phyloP scores from a whole-genome alignment of 2,329 filamentous ascomycete genomes.

The Pseudogymnoascus sp. region DNA sequence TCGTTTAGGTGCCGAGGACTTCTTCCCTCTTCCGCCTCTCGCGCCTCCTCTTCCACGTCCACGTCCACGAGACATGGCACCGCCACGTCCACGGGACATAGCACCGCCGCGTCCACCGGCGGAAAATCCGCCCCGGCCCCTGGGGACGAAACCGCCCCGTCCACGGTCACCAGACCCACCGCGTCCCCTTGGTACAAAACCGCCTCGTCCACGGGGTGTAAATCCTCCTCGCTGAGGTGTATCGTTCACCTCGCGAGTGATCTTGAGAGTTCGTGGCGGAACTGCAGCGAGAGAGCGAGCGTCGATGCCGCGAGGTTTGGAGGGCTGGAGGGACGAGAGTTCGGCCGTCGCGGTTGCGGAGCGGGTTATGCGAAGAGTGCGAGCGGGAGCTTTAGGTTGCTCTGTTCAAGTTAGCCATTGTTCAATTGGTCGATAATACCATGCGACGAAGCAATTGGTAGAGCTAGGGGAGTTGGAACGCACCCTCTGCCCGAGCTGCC shows the following conservation, averaged over 20 bases:
- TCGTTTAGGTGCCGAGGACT: slow-evolving; percentile 24
- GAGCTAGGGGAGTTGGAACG: neutral
- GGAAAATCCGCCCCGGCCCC: neutral
- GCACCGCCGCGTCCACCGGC: slow-evolving; percentile 12
- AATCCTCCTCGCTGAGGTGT: neutral
- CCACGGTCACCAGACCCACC: neutral
- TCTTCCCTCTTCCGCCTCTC: slow-evolving; percentile 34
- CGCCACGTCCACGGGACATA: slow-evolving; percentile 11
- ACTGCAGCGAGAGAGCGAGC: slow-evolving; percentile 26
- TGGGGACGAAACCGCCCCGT: neutral
- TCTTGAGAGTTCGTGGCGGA: slow-evolving; percentile 16
- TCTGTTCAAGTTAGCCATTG: neutral
- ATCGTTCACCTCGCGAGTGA: slow-evolving; percentile 11
- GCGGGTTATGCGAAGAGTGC: slow-evolving; percentile 4
- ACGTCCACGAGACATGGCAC: slow-evolving; percentile 14
- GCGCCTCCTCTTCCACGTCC: slow-evolving; percentile 30
- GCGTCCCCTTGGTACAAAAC: neutral
- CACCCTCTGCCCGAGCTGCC: slow-evolving; percentile 15
- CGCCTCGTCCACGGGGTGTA: neutral
- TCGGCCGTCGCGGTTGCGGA: slow-evolving; percentile 20
- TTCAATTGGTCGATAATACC: neutral
- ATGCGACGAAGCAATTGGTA: slow-evolving; percentile 1
- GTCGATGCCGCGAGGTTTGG: slow-evolving; percentile 23
- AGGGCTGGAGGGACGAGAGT: slow-evolving; percentile 21
- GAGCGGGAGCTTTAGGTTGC: neutral